Evolutionary conservation across 2,329 filamentous ascomycete species (phyloP).

Genomic region (Pseudogymnoascus sp.): DNA sequence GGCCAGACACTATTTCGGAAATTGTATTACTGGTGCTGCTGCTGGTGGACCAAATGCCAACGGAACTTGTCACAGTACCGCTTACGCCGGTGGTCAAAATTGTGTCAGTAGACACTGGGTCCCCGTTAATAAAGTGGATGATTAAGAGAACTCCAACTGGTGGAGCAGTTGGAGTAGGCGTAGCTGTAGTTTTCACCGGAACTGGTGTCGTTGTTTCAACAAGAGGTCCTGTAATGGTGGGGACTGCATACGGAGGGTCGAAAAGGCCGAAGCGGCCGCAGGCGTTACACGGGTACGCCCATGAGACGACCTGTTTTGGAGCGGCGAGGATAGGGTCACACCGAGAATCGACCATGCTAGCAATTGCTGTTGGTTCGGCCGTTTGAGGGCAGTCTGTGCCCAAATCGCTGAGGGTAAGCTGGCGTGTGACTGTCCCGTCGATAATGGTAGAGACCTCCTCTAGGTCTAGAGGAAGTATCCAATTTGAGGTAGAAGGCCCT

Average conservation of each 20-base stretch:
- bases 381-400: conserved; percentile 30
- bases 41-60: too few species aligned
- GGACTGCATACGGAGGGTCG: conserved; percentile 35
- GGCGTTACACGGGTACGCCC: neutral
- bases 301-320: conserved; percentile 21
- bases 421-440: conserved; percentile 22
- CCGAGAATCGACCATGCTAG: conserved; percentile 16
- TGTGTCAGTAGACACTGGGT: too few species aligned
- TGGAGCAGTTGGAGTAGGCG: too few species aligned
- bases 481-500: conserved; percentile 28
- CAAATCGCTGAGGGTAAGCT: conserved; percentile 31
- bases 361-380: conserved; percentile 24
- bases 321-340: conserved; percentile 32
- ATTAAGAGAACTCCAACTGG: too few species aligned
- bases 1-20: too few species aligned
- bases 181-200: too few species aligned
- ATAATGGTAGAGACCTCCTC: conserved; percentile 32
- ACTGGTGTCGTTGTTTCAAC: neutral
- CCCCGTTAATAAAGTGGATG: too few species aligned
- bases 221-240: conserved; percentile 23
- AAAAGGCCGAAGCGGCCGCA: conserved; percentile 35
- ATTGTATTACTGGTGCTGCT: too few species aligned
- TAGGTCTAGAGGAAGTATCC: conserved; percentile 29
- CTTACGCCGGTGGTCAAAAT: too few species aligned
- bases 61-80: too few species aligned